Evolutionary conservation across 352 stramenopile genomes (phyloP), one percentile per base, ranked within the genome.

Genomic region (Pelagophyceae sp.): DNA sequence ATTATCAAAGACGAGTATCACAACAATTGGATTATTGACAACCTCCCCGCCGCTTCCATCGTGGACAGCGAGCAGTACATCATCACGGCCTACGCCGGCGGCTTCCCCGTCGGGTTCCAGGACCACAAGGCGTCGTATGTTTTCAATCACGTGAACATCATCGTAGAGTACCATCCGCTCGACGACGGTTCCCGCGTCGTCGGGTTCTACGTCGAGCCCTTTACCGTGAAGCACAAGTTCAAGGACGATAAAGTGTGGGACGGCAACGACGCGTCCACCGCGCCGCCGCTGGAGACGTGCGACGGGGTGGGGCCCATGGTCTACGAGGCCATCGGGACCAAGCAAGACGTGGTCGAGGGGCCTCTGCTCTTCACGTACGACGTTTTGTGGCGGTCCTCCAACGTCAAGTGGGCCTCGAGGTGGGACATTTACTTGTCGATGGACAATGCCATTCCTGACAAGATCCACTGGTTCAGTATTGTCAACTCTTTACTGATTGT

Each of bases 401-500:
- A 88, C 15, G 88, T 96, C 76, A 88, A 96, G 78, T 99, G 97
- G 97, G 93, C 95, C 45, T 98, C 94, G 29, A 92, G 97, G 37
- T 99, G 96, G 95, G 97, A 99, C 87, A 92, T 99, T 32, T 99
- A 99, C 88, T 93, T 99, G 76, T 90, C 64, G 67, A 88, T 92
- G 83, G 85, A 94, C 83, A 81, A 91, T 75, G 83, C 88, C 75
- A 84, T 91, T 20, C 89, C 92, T 31, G 90, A 95, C 72, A 92
- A 98, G 81, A 95, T 99, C 31, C 97, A 99, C 87, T 99, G 97
- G 97, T 97, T 99, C 83, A 95, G 88, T 37, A 99, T 99, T 83
- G 90, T 98, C 77, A 99, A 99, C 78, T 96, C 91, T 72, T 83
- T 99, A 6, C 89, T 99, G 65, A 99, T 99, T 81, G 96, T 99